These are phyloP conservation scores for Tremella fuciformis DNA, from an alignment of 768 basidiomycete genomes.

Conservation along the genomic window DNA sequence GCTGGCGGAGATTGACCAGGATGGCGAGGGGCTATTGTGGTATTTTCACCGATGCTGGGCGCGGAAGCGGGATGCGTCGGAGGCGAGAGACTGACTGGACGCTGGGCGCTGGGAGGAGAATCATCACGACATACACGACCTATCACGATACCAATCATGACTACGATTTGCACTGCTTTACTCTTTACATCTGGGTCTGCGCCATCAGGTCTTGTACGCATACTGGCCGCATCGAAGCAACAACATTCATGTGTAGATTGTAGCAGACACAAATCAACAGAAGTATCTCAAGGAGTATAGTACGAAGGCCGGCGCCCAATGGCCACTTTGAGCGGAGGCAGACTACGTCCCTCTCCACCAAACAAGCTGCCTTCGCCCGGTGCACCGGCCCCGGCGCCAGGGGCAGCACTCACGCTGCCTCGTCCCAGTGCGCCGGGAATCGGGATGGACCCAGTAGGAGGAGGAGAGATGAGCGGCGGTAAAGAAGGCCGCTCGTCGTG, in stretches of 20 bases:
- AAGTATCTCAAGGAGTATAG: constrained; percentile 9
- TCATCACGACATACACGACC: too few species aligned
- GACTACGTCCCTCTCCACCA: constrained; percentile 15
- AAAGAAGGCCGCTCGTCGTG: not conserved
- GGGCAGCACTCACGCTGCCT: not conserved
- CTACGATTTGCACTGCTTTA: too few species aligned
- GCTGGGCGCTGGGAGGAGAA: too few species aligned
- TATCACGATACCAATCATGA: too few species aligned
- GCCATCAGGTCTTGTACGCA: too few species aligned
- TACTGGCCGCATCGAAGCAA: too few species aligned
- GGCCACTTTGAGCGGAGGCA: constrained; percentile 24
- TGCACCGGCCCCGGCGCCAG: not conserved
- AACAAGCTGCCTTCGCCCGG: constrained; percentile 6
- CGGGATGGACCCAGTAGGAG: not conserved
- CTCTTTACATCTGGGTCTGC: too few species aligned
- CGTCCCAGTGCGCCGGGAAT: not conserved
- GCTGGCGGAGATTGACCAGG: constrained; percentile 9
- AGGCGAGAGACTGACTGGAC: too few species aligned
- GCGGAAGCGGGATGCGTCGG: too few species aligned
- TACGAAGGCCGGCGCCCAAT: constrained; percentile 13
- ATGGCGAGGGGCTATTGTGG: constrained; percentile 4
- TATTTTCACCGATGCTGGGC: not conserved
- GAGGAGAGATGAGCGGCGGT: not conserved
- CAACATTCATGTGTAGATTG: too few species aligned
- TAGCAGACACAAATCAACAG: too few species aligned